Base-by-base conservation (phyloP, 805 yeast genomes). In the Metschnikowia similis region DNA sequence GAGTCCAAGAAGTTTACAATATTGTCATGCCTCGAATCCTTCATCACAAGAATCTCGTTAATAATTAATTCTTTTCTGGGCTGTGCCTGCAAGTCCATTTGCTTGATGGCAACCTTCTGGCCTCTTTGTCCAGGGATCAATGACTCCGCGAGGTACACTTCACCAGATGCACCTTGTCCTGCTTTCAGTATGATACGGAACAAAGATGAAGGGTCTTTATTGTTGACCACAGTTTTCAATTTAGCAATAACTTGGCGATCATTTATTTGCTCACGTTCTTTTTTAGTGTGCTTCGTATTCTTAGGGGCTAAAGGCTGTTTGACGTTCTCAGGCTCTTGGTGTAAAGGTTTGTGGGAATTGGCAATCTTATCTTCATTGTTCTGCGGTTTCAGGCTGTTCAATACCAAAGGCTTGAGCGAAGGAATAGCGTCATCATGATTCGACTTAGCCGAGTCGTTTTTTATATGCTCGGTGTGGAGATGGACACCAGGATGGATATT, bases 161-260 rank as follows among this genome's bases (percentile, higher is more conserved):
- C 89, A 16, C 99, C 99, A 55, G 91, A 82, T 0, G 99, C 99
- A 61, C 99, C 99, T 71, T 94, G 98, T 14, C 99, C 99, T 0
- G 92, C 94, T 57, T 85, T 85, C 63, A 85, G 89, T 53, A 87
- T 77, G 69, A 86, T 83, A 61, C 81, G 81, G 71, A 87, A 87
- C 52, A 78, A 78, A 38, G 89, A 85, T 6, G 89, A 76, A n/a
- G 99, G 99, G 69, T 94, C 96, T 39, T 81, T 78, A 59, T 79
- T 82, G 56, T 84, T 82, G 8, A 94, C 96, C 31, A 91, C 96
- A 3, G 89, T 81, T 51, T 85, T 80, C 56, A 94, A 74, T 61
- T 86, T 88, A 36, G 86, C 83, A 78, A 92, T 80, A 26, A 89
- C 79, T 70, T 92, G 97, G 41, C 88, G 83, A 59, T 92, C 97